Evolutionary conservation across 2,329 filamentous ascomycete genomes (phyloP), one percentile per base, ranked within the genome.

Genomic region (Penicillium sp.): DNA sequence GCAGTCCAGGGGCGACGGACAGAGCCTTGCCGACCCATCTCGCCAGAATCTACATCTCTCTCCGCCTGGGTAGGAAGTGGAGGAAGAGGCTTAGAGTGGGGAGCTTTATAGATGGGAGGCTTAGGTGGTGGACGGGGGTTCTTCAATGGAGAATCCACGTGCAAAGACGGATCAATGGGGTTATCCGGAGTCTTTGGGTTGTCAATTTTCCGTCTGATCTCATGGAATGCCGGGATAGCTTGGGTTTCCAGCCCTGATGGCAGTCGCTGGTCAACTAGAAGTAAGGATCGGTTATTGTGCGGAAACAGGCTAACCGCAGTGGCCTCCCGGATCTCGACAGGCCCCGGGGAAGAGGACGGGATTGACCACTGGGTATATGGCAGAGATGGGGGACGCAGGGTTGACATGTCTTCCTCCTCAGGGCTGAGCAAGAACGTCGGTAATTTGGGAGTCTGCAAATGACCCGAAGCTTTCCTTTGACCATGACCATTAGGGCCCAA

Each of bases 251-350:
- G 54, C 4, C 27, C 46, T 26, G 71, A 37, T 19, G 49, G 68
- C 47, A 70, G 62, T 46, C 71, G 68, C 54, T 84, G 81, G 63
- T 88, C 82, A n/a, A 88, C 82, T n/a, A 88, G 72, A n/a, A 88
- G 74, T 5, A 88, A 72, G 7, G 84, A 87, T 44, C 84, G 75
- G 62, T 88, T 88, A 69, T 85, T 85, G 71, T 88, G 86, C 2
- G 85, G 81, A 60, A 82, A 87, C 33, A 87, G 80, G 57, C 78
- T 83, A 14, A 88, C 78, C 11, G 83, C 84, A 43, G 78, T 85
- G 10, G 85, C 86, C 68, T 88, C 84, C 58, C 79, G 83, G 52
- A 88, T 80, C 70, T 88, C 85, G 11, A 83, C 72, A 1, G 75
- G 72, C 1, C 79, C 80, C 0, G 81, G 81, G 1, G 82, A 84